Conservation (phyloP, 192 early-diverging fungal genomes). For the Backusella westeae region DNA sequence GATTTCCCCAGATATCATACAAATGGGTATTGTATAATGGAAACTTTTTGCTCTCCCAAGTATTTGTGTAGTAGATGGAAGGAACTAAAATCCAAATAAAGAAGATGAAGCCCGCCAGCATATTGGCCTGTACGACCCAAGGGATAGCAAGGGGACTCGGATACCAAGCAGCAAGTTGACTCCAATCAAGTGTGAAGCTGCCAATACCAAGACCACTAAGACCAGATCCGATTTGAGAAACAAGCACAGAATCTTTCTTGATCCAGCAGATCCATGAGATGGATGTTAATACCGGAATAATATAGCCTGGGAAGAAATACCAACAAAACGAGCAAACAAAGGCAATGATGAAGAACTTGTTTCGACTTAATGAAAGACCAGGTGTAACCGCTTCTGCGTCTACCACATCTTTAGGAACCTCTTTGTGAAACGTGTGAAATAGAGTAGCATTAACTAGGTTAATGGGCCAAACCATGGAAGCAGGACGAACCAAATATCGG, state of each 20-base stretch:
- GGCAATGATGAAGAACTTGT: constrained; percentile 47
- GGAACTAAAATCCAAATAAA: constrained; percentile 77
- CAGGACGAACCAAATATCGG: constrained; percentile 46
- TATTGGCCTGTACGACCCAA: constrained; percentile 68
- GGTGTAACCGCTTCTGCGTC: constrained; percentile 27
- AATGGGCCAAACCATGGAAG: constrained; percentile 48
- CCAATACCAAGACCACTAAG: constrained; percentile 66
- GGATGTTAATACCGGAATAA: constrained; percentile 66
- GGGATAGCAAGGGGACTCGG: constrained; percentile 68
- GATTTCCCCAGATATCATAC: constrained; percentile 53
- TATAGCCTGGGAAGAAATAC: constrained; percentile 63
- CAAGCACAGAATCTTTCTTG: constrained; percentile 45
- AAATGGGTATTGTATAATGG: constrained; percentile 66
- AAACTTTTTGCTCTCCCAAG: constrained; percentile 51
- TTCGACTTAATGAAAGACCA: constrained; percentile 27
- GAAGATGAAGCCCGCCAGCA: constrained; percentile 68
- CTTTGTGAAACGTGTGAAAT: constrained; percentile 44
- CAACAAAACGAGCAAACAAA: constrained; percentile 44
- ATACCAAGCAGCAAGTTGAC: constrained; percentile 57
- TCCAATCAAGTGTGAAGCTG: constrained; percentile 77
- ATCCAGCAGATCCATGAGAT: constrained; percentile 65
- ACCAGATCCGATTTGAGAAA: constrained; percentile 54
- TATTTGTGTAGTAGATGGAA: constrained; percentile 66
- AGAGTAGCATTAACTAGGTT: constrained; percentile 49
- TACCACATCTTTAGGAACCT: constrained; percentile 27